Evolutionary conservation across 2,329 filamentous ascomycete genomes (phyloP).

Genomic region (Aureobasidium pullulans): DNA sequence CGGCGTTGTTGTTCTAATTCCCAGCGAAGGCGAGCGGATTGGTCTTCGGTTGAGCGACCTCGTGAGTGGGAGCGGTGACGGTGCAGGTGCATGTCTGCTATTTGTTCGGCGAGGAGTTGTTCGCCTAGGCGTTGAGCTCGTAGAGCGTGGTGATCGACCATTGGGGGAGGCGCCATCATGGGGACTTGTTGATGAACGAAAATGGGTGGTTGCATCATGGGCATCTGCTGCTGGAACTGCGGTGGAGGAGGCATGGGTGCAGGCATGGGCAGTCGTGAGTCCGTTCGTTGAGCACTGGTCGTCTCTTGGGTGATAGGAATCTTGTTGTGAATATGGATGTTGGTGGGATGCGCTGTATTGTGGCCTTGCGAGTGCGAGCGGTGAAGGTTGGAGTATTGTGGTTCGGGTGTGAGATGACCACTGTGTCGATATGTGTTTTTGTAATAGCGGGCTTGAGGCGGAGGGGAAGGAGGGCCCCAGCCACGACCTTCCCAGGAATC

Average conservation of each 20-base stretch:
- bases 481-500: too few species aligned
- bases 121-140: conserved; percentile 1
- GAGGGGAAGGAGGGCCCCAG: not conserved
- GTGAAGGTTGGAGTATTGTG: conserved; percentile 27
- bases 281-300: conserved; percentile 11
- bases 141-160: not conserved
- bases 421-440: conserved; percentile 18
- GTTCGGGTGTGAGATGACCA: conserved; percentile 19
- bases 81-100: conserved; percentile 24
- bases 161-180: not conserved
- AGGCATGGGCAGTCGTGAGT: not conserved
- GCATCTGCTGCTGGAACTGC: conserved; percentile 2
- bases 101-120: conserved; percentile 18
- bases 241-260: conserved; percentile 12
- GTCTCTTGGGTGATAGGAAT: conserved; percentile 26
- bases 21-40: conserved; percentile 13
- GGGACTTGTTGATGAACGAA: not conserved
- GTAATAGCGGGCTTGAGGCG: not conserved
- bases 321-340: conserved; percentile 40
- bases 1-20: conserved; percentile 23
- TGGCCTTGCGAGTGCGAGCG: conserved; percentile 39
- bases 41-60: conserved; percentile 18
- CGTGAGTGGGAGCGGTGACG: conserved; percentile 28
- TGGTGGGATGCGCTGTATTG: conserved; percentile 32
- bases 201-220: conserved; percentile 9